phyloP scores from a whole-genome alignment of 2,329 filamentous ascomycete species.

The Leptoxyphium fumago region DNA sequence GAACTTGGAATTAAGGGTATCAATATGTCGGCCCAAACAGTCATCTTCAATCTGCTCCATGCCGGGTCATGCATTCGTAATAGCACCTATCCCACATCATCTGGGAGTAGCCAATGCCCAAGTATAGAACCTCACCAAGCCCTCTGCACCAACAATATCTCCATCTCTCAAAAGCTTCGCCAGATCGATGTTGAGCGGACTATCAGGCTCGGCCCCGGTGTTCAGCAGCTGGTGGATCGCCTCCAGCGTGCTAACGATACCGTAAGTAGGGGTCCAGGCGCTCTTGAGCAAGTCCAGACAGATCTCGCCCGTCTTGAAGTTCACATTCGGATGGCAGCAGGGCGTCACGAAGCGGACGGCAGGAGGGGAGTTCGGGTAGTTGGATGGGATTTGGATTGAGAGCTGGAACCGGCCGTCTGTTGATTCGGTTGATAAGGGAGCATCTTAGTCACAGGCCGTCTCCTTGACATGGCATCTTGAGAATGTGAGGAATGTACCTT shows the following conservation, averaged over 20 bases:
- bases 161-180: slow-evolving; percentile 55
- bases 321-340: slow-evolving; percentile 72
- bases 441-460: not conserved
- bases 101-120: slow-evolving; percentile 27
- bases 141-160: slow-evolving; percentile 52
- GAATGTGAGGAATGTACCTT: slow-evolving; percentile 29
- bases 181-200: slow-evolving; percentile 65
- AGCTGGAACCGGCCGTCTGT: slow-evolving; percentile 70
- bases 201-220: slow-evolving; percentile 49
- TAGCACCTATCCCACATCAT: not conserved
- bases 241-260: slow-evolving; percentile 58
- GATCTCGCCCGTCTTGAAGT: slow-evolving; percentile 68
- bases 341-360: slow-evolving; percentile 67
- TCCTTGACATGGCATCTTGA: not conserved
- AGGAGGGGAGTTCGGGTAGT: slow-evolving; percentile 69
- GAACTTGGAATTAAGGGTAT: no score
- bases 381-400: slow-evolving; percentile 55
- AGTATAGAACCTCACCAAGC: slow-evolving; percentile 59
- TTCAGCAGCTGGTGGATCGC: slow-evolving; percentile 57
- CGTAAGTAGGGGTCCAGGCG: slow-evolving; percentile 76
- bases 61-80: no score
- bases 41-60: no score
- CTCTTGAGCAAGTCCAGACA: slow-evolving; percentile 73
- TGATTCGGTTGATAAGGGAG: not conserved
- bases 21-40: no score